A percentile compares a stretch with the other conserved stretches of the same genome.
Conservation (phyloP, 371 early-diverging fungal genomes). For the Synchytrium microbalum region DNA sequence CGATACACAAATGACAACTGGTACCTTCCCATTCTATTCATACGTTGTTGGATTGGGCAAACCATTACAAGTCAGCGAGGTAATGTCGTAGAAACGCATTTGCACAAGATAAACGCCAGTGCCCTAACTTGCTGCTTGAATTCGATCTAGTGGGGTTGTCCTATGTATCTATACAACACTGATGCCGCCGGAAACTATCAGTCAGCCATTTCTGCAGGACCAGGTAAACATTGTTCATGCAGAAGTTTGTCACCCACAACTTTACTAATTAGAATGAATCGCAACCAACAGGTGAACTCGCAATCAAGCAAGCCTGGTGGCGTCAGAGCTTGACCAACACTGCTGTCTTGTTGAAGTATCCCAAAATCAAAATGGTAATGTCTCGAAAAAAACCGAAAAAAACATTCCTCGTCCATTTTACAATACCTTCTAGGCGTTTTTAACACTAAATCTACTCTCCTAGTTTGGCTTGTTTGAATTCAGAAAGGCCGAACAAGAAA, state of each 20-base stretch:
- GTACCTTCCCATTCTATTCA: not conserved
- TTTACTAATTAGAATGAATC: too few species aligned
- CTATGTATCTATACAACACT: not conserved
- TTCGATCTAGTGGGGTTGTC: not conserved
- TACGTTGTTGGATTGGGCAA: not conserved
- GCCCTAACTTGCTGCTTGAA: too few species aligned
- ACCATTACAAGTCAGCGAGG: not conserved
- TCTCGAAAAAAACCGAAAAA: too few species aligned
- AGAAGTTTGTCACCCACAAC: too few species aligned
- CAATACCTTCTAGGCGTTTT: not conserved
- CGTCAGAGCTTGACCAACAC: not conserved
- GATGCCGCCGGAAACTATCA: not conserved
- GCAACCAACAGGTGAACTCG: not conserved
- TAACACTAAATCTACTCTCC: not conserved
- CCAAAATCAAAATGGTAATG: not conserved
- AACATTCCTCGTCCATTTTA: too few species aligned
- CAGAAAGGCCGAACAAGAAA: slow-evolving; percentile 1
- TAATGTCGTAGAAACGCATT: too few species aligned
- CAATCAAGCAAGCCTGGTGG: slow-evolving; percentile 6
- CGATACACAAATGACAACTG: not conserved
- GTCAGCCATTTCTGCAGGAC: not conserved
- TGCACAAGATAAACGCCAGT: too few species aligned
- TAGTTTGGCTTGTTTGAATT: slow-evolving; percentile 4
- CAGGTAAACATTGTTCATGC: too few species aligned
- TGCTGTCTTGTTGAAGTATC: slow-evolving; percentile 1